Evolutionary conservation across 805 yeast species (phyloP), one percentile per base, ranked within the genome.

Genomic region (Metschnikowia chrysomelidarum): DNA sequence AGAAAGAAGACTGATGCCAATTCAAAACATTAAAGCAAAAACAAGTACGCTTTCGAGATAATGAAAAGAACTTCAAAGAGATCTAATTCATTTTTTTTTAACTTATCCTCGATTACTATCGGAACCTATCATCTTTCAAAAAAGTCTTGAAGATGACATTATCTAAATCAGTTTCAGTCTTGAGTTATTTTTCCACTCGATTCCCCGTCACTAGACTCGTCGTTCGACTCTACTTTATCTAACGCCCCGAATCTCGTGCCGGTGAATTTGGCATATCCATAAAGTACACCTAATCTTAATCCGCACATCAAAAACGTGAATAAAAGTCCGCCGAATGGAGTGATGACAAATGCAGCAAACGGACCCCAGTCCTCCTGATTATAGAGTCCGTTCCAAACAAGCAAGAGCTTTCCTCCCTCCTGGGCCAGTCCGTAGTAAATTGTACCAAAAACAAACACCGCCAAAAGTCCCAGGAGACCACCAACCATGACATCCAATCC

Each of bases 281-380:
- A 70, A 19, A 47, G 41, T 10, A 49, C 40, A 1, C 53, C 38
- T 22, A 75, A 54, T 60, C 93, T 71, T 11, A 69, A 17, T 3
- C 51, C 80, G 18, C 83, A 71, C 27, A 71, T 67, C 19, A 67
- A 50, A 9, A 75, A 58, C 2, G 85, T 80, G 42, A 80, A 65
- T 5, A 82, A 43, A 2, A 88, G 45, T 8, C 91, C 87, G 18
- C 91, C 94, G 25, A 80, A 70, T 5, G 96, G 96, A 1, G 96
- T 93, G 44, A 82, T 84, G 5, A 85, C 91, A 60, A 89, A 89
- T 2, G 96, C 96, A 16, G 95, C 97, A 64, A 89, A 89, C 0
- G 95, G 80, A 50, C 94, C 86, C 96, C 96, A 89, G 55, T 89
- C 96, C 32, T 72, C 75, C 5, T 75, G 66, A 43, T 72, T 66